These are phyloP conservation scores for Lasiosphaeris hirsuta DNA, from an alignment of 495 filamentous ascomycete species.

Conservation along the genomic window DNA sequence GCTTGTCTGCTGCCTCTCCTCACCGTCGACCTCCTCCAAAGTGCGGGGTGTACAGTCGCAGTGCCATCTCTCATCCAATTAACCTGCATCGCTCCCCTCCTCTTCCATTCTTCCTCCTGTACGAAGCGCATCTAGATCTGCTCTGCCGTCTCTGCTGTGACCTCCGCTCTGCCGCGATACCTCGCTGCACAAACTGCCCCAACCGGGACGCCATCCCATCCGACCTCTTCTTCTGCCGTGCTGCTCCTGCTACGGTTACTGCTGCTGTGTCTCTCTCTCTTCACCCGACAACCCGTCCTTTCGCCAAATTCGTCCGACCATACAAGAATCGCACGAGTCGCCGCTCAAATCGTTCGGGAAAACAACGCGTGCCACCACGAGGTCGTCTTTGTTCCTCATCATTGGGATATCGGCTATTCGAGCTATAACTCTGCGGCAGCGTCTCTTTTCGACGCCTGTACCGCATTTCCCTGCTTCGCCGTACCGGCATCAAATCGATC, in stretches of 20 bases:
- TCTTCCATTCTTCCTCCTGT: slow-evolving; percentile 9
- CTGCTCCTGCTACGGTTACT: neutral
- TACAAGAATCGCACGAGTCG: no score
- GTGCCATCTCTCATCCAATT: slow-evolving; percentile 28
- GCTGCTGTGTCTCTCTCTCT: slow-evolving; percentile 4
- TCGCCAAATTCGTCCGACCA: neutral
- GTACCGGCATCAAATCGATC: slow-evolving; percentile 3
- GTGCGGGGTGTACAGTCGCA: slow-evolving; percentile 31
- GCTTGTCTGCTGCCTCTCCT: neutral
- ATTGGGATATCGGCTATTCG: slow-evolving; percentile 1
- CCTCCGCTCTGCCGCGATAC: slow-evolving; percentile 16
- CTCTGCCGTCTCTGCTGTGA: slow-evolving; percentile 1
- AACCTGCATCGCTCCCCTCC: slow-evolving; percentile 27
- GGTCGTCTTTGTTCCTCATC: neutral
- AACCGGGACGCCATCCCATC: slow-evolving; percentile 6
- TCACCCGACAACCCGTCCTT: neutral
- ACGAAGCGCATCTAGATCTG: neutral
- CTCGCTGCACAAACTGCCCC: slow-evolving; percentile 13
- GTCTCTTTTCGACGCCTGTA: neutral
- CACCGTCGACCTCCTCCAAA: slow-evolving; percentile 14
- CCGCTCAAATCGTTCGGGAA: no score
- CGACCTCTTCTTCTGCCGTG: slow-evolving; percentile 13
- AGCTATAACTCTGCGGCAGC: neutral
- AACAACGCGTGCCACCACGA: neutral
- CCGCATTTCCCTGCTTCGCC: slow-evolving; percentile 7